phyloP scores from a whole-genome alignment of 495 filamentous ascomycete genomes.

The Aspergillus campestris region DNA sequence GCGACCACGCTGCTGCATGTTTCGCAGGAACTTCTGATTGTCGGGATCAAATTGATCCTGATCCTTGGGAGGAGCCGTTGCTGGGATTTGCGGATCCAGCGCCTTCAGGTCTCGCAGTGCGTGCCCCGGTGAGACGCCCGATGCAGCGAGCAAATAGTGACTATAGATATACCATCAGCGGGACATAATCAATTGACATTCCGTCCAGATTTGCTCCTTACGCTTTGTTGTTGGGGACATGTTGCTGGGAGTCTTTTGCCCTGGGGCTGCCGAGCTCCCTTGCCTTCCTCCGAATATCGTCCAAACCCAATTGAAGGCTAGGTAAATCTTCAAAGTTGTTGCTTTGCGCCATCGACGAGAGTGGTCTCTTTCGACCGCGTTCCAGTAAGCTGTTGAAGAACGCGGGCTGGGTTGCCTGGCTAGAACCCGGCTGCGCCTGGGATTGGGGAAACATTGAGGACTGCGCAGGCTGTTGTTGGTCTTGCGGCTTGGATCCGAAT shows the following conservation, averaged over 20 bases:
- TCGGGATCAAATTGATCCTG: slow-evolving; percentile 56
- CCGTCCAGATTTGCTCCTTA: slow-evolving; percentile 29
- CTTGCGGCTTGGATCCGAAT: slow-evolving; percentile 21
- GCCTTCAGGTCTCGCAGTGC: slow-evolving; percentile 70
- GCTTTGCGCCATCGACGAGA: slow-evolving; percentile 28
- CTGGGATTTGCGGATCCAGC: slow-evolving; percentile 38
- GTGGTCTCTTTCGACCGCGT: slow-evolving; percentile 50
- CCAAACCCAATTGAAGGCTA: slow-evolving; percentile 69
- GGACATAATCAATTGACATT: not conserved
- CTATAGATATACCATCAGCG: slow-evolving; percentile 18
- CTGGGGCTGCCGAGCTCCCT: slow-evolving; percentile 60
- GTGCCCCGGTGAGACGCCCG: slow-evolving; percentile 72
- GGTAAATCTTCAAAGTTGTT: slow-evolving; percentile 41
- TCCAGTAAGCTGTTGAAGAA: slow-evolving; percentile 86
- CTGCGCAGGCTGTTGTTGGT: slow-evolving; percentile 27
- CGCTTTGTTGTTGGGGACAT: slow-evolving; percentile 54
- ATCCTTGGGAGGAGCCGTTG: slow-evolving; percentile 35
- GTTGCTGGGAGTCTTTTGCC: slow-evolving; percentile 35
- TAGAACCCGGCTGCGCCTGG: slow-evolving; percentile 16
- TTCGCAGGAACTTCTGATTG: slow-evolving; percentile 72
- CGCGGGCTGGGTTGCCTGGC: slow-evolving; percentile 45
- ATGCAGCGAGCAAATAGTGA: slow-evolving; percentile 82
- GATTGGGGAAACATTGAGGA: slow-evolving; percentile 26
- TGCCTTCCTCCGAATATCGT: slow-evolving; percentile 78
- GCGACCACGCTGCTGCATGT: slow-evolving; percentile 82